A percentile compares a stretch with the other conserved stretches of the same genome.
Evolutionary conservation across 495 filamentous ascomycete genomes (phyloP).

Genomic region (Talaromyces liani): DNA sequence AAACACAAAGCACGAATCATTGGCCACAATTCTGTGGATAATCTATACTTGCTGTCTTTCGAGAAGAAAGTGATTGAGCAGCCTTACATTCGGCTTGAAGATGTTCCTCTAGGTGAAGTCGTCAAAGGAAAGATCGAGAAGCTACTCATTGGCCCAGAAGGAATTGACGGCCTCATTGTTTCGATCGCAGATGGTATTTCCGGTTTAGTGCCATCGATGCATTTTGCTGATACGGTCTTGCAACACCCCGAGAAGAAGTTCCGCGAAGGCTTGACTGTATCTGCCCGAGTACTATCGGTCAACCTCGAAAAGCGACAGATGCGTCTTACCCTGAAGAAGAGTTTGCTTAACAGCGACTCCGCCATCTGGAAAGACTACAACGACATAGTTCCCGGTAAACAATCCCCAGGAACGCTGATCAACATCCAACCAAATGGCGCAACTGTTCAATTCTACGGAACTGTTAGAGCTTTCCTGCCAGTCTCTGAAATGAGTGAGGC

Average conservation of each 20-base stretch:
- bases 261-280: conserved; percentile 76
- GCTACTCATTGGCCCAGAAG: conserved; percentile 62
- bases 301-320: conserved; percentile 70
- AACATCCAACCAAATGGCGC: conserved; percentile 72
- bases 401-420: conserved; percentile 77
- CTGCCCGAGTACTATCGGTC: conserved; percentile 73
- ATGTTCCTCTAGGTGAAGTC: conserved; percentile 71
- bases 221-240: conserved; percentile 78
- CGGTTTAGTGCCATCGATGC: conserved; percentile 78
- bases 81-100: conserved; percentile 81
- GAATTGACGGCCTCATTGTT: conserved; percentile 73
- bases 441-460: conserved; percentile 86
- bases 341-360: conserved; percentile 78
- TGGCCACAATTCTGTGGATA: conserved; percentile 80
- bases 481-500: conserved; percentile 96
- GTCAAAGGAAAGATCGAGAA: conserved; percentile 83
- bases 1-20: conserved; percentile 74
- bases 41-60: conserved; percentile 76
- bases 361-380: conserved; percentile 69
- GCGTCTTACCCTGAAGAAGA: conserved; percentile 89
- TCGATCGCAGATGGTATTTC: conserved; percentile 78
- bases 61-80: conserved; percentile 77
- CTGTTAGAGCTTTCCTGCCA: conserved; percentile 75
- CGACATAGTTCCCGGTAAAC: conserved; percentile 57
- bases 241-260: conserved; percentile 96